These are phyloP conservation scores for Russula sp. DNA, from an alignment of 768 basidiomycete genomes.

Conservation along the genomic window DNA sequence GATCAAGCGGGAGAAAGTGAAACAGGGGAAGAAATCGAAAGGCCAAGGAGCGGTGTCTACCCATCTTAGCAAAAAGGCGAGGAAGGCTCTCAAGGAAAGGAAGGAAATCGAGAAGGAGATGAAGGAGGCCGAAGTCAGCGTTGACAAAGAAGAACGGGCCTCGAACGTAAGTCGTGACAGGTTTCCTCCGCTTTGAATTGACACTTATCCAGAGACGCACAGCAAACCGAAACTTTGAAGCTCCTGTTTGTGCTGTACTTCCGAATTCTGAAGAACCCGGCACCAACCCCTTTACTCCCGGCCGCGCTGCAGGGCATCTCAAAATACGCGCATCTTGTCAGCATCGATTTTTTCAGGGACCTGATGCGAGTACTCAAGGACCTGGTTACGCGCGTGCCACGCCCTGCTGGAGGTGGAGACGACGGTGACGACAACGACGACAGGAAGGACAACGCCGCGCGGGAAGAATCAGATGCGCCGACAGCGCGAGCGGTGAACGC, in stretches of 20 bases:
- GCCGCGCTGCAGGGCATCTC: constrained; percentile 88
- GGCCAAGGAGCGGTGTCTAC: constrained; percentile 40
- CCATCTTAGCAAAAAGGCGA: constrained; percentile 89
- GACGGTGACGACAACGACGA: background rate
- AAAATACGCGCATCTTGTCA: constrained; percentile 92
- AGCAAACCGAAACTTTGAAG: constrained; percentile 99
- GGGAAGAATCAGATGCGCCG: constrained; percentile 16
- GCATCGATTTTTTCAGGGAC: constrained; percentile 97
- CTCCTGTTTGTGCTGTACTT: constrained; percentile 97
- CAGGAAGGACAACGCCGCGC: constrained; percentile 19
- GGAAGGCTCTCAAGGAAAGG: constrained; percentile 77
- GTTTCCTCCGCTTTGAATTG: constrained; percentile 3
- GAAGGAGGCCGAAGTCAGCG: constrained; percentile 88
- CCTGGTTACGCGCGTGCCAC: constrained; percentile 49
- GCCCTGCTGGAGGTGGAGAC: constrained; percentile 29
- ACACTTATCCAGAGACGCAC: constrained; percentile 11
- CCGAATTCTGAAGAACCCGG: constrained; percentile 82
- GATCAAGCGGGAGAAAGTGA: constrained; percentile 23
- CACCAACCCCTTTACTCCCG: constrained; percentile 70
- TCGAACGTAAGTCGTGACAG: constrained; percentile 50
- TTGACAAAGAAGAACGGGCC: constrained; percentile 86
- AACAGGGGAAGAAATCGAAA: constrained; percentile 36
- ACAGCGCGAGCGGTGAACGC: constrained; percentile 32
- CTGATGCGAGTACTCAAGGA: constrained; percentile 79
- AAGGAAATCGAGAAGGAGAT: constrained; percentile 89